phyloP scores from a whole-genome alignment of 1,139 yeast species.

The Groenewaldozyma auringiensis region DNA sequence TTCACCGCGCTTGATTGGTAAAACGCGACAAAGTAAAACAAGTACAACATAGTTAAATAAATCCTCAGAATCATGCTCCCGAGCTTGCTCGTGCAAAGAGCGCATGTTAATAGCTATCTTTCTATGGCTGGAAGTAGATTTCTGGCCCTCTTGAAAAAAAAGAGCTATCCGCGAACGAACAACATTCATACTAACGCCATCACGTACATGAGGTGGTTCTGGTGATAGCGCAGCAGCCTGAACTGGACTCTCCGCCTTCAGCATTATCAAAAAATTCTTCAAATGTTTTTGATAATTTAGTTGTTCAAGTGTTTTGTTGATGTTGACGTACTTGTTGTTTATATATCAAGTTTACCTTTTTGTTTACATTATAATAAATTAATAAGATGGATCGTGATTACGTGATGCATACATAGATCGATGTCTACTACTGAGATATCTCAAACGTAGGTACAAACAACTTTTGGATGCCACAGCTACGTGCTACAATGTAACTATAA shows the following conservation, averaged over 20 bases:
- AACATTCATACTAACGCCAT: constrained; percentile 18
- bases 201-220: too few relatives aligned
- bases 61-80: constrained; percentile 44
- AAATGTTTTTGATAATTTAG: background rate
- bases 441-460: too few relatives aligned
- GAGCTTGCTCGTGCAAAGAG: constrained; percentile 51
- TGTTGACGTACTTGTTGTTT: background rate
- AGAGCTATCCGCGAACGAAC: constrained; percentile 17
- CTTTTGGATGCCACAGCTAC: too few relatives aligned
- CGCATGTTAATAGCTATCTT: constrained; percentile 60
- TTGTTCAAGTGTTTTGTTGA: background rate
- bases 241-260: too few relatives aligned
- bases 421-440: too few relatives aligned
- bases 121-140: constrained; percentile 64
- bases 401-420: too few relatives aligned
- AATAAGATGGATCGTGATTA: too few relatives aligned
- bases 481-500: too few relatives aligned
- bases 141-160: constrained; percentile 77
- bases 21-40: constrained; percentile 52
- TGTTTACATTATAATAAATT: too few relatives aligned
- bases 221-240: too few relatives aligned
- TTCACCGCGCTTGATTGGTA: constrained; percentile 66
- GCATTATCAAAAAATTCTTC: background rate
- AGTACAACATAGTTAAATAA: constrained; percentile 55
- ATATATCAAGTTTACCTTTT: too few relatives aligned